A percentile compares a stretch with the other conserved stretches of the same genome.
Conservation (phyloP, 441 rosid genomes). For the Croton setiger region DNA sequence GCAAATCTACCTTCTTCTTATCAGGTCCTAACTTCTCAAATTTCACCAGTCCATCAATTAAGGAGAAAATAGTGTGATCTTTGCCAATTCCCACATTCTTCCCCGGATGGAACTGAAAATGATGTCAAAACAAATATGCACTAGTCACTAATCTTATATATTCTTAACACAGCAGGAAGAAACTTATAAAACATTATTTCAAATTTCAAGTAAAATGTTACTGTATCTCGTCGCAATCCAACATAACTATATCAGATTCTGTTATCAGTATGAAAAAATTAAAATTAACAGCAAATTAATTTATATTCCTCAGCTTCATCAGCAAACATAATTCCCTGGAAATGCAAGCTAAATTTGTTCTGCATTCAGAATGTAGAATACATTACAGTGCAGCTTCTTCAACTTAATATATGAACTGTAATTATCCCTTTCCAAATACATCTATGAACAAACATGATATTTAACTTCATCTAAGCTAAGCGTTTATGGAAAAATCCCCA, state of each 20-base stretch:
- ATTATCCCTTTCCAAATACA: no score
- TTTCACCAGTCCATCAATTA: conserved; percentile 89
- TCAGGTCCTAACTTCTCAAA: conserved; percentile 92
- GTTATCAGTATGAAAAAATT: no score
- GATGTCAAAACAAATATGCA: background rate
- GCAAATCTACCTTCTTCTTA: conserved; percentile 62
- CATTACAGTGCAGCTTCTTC: background rate
- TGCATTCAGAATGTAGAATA: background rate
- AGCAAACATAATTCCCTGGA: background rate
- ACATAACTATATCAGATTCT: no score
- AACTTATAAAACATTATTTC: background rate
- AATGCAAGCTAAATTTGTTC: background rate
- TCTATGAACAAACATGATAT: no score
- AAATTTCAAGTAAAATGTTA: no score
- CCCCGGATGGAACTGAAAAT: conserved; percentile 76
- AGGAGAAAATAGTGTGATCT: conserved; percentile 80
- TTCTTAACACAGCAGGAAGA: background rate
- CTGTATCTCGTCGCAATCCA: no score
- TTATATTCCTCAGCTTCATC: background rate
- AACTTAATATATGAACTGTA: no score
- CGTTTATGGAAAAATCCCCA: background rate
- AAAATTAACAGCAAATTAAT: no score
- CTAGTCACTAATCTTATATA: background rate
- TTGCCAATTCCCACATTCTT: conserved; percentile 90
- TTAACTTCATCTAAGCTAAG: no score